Percentiles rank a stretch among this genome's conserved stretches.
phyloP scores from a whole-genome alignment of 2,329 filamentous ascomycete species.

The Escovopsis sp. region DNA sequence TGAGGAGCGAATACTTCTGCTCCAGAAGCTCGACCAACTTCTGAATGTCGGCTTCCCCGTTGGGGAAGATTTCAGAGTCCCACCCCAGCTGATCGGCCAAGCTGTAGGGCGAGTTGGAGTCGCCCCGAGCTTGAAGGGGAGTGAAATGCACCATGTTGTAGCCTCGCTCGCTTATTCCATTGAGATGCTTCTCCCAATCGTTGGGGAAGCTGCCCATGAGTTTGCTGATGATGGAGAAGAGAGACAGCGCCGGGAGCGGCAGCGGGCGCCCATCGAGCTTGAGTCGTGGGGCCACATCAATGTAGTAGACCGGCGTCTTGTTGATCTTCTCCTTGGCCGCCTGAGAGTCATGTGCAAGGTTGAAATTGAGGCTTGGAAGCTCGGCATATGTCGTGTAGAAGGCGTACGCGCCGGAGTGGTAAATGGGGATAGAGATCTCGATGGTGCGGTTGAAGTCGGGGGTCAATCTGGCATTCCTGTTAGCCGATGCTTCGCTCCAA shows the following conservation, averaged over 20 bases:
- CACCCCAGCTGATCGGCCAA: constrained; percentile 84
- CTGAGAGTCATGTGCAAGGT: constrained; percentile 11
- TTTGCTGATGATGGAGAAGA: constrained; percentile 93
- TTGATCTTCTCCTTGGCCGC: constrained; percentile 34
- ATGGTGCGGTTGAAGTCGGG: constrained; percentile 89
- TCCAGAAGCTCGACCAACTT: constrained; percentile 70
- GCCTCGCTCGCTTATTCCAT: constrained; percentile 74
- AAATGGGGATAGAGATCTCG: constrained; percentile 77
- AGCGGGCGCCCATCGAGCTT: constrained; percentile 58
- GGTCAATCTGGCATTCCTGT: constrained; percentile 43
- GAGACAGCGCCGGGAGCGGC: constrained; percentile 72
- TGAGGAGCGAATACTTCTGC: constrained; percentile 67
- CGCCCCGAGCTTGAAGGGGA: constrained; percentile 74
- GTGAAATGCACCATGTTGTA: constrained; percentile 99
- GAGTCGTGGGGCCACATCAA: constrained; percentile 79
- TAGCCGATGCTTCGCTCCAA: background rate
- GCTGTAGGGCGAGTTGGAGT: constrained; percentile 94
- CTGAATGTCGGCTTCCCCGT: constrained; percentile 68
- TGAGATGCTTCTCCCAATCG: constrained; percentile 81
- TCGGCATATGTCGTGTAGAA: constrained; percentile 91
- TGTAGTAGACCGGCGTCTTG: constrained; percentile 69
- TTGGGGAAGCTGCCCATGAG: constrained; percentile 89
- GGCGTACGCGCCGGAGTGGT: constrained; percentile 72
- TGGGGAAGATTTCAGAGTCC: constrained; percentile 68
- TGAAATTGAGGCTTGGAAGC: constrained; percentile 48